Evolutionary conservation across 2,329 filamentous ascomycete species (phyloP), one percentile per base, ranked within the genome.

Genomic region (Pyricularia sp.): DNA sequence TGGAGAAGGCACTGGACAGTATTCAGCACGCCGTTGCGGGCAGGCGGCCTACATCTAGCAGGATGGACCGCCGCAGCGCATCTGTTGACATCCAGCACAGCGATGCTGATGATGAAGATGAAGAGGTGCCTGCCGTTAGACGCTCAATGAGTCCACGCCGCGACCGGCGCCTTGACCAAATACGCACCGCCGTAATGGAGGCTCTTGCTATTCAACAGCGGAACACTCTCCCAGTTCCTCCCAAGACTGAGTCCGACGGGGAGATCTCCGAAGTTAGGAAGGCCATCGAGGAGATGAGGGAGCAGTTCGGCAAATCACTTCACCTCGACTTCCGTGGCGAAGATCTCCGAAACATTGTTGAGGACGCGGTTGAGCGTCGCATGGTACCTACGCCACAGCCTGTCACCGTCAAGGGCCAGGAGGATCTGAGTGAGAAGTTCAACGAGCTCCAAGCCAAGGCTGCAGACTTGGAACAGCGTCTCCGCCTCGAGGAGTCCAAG

Each of bases 81-180:
- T 93, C 89, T 61, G 84, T 81, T n/a, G 89, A 91, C 33, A 72
- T 82, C 3, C 81, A 84, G 62, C 87, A 96, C 66, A 97, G 93
- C 73, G 94, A 97, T 76, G 93, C 94, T 12, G 93, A 97, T 73
- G 93, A 96, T 67, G 92, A 96, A 72, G 93, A 96, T 69, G 92
- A 96, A 26, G 90, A 88, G 65, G 67, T 76, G 64, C 82, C 85
- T 65, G 67, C 77, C 66, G 77, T 81, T 67, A 81, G 85, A 72
- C 87, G 90, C 63, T 89, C 89, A 6, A 82, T 87, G 69, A 97
- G 93, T 69, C 91, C 92, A 22, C 84, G 85, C 65, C 84, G 88
- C 67, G 91, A 96, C 72, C 87, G 88, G 70, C 91, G 86, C 70
- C 75, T 93, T 70, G 92, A 97, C 66, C 91, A 93, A 73, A 91